These are phyloP conservation scores for Apophysomyces ossiformis DNA, from an alignment of 371 early-diverging fungal species.

Conservation along the genomic window DNA sequence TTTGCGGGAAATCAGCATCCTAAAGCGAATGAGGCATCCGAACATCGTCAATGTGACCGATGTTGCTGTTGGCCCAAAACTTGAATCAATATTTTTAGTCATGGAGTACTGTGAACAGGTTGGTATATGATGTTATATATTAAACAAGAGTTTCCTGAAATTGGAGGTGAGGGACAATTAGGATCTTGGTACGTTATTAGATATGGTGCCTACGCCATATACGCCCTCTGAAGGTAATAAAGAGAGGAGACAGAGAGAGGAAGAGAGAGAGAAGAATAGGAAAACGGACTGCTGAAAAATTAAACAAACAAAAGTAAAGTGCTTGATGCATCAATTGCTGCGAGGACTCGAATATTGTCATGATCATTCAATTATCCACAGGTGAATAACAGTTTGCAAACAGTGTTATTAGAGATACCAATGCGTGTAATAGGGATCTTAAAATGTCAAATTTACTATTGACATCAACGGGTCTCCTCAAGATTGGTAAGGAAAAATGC, in stretches of 20 bases:
- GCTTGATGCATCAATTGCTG: conserved; percentile 79
- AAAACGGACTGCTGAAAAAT: no score
- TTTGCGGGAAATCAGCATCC: conserved; percentile 90
- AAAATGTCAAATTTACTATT: conserved; percentile 87
- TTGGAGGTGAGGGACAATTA: conserved; percentile 19
- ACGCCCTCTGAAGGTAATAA: conserved; percentile 61
- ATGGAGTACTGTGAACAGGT: conserved; percentile 84
- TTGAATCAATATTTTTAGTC: conserved; percentile 74
- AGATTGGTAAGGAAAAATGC: conserved; percentile 65
- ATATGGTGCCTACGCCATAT: conserved; percentile 64
- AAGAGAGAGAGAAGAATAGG: not conserved
- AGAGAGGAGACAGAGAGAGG: not conserved
- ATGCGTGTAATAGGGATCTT: conserved; percentile 61
- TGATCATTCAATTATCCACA: conserved; percentile 73
- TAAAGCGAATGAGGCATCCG: conserved; percentile 81
- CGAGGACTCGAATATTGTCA: conserved; percentile 83
- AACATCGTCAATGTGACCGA: conserved; percentile 89
- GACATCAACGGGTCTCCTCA: conserved; percentile 73
- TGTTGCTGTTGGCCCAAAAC: conserved; percentile 70
- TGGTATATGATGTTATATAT: conserved; percentile 7
- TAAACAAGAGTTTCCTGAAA: not conserved
- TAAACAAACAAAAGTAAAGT: conserved; percentile 65
- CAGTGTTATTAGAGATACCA: not conserved
- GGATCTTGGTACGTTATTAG: conserved; percentile 73
- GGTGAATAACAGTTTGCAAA: conserved; percentile 38